phyloP scores from a whole-genome alignment of 1,139 yeast genomes.

The Lodderomyces margitis region DNA sequence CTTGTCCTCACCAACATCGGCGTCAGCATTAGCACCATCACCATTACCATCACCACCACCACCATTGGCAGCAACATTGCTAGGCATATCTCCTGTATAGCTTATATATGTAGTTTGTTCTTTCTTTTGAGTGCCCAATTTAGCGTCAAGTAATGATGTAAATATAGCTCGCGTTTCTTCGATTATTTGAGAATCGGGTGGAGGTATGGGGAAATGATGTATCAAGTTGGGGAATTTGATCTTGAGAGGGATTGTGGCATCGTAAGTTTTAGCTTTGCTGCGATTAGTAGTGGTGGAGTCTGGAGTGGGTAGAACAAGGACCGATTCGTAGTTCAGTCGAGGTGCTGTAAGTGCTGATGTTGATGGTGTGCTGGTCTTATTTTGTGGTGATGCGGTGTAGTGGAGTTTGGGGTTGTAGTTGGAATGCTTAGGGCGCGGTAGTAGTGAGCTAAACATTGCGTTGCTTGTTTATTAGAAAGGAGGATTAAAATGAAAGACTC shows the following conservation, averaged over 20 bases:
- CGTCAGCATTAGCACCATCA: conserved; percentile 15
- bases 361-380: neutral
- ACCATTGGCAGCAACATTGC: conserved; percentile 14
- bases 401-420: conserved; percentile 14
- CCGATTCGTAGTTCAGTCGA: too few species aligned
- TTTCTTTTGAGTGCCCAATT: conserved; percentile 15
- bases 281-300: too few species aligned
- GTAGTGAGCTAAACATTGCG: conserved; percentile 36
- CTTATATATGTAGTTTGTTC: conserved; percentile 5
- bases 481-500: too few species aligned
- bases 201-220: conserved; percentile 39
- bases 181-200: conserved; percentile 29
- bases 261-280: conserved; percentile 15
- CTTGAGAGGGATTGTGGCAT: conserved; percentile 44
- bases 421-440: conserved; percentile 30
- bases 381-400: conserved; percentile 6
- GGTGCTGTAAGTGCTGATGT: neutral
- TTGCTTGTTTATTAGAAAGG: too few species aligned
- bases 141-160: conserved; percentile 20
- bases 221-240: conserved; percentile 37
- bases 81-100: conserved; percentile 12
- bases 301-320: too few species aligned
- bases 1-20: conserved; percentile 17
- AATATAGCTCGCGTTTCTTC: conserved; percentile 19
- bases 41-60: conserved; percentile 17